phyloP scores from a whole-genome alignment of 176 grass and related monocot genomes.

The Stipa capillata region DNA sequence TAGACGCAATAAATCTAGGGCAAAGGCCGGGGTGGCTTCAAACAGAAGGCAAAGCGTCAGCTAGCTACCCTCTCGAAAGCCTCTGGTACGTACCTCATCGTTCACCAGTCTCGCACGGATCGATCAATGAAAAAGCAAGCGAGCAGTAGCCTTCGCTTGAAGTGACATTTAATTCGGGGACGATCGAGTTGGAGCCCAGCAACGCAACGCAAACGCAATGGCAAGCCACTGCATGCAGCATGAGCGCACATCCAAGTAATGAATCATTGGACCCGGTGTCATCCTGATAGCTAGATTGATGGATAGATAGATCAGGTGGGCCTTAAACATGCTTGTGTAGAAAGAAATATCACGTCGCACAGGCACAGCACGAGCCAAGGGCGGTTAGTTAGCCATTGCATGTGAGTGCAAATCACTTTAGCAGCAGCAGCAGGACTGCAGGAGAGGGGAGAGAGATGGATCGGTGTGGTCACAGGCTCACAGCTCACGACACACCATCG shows the following conservation, averaged over 20 bases:
- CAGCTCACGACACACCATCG: slow-evolving; percentile 9
- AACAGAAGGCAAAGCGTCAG: background rate
- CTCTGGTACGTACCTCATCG: background rate
- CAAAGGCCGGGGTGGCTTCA: slow-evolving; percentile 3
- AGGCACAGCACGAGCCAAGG: background rate
- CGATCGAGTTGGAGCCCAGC: background rate
- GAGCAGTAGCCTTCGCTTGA: slow-evolving; percentile 5
- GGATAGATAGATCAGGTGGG: background rate
- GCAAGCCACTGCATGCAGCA: background rate
- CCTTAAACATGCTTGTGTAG: slow-evolving; percentile 38
- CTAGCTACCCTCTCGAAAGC: background rate
- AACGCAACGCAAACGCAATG: too few relatives aligned
- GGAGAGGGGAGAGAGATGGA: background rate
- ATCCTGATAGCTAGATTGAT: too few relatives aligned
- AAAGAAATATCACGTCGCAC: slow-evolving; percentile 30
- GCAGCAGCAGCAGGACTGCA: too few relatives aligned
- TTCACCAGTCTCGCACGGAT: slow-evolving; percentile 22
- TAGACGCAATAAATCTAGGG: background rate
- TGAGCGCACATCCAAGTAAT: too few relatives aligned
- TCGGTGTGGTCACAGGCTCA: slow-evolving; percentile 27
- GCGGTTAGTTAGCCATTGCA: slow-evolving; percentile 3
- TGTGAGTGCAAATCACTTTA: slow-evolving; percentile 31
- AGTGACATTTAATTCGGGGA: slow-evolving; percentile 24
- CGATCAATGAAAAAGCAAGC: background rate
- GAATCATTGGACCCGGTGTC: background rate